Percentiles rank a stretch among this genome's conserved stretches.
Evolutionary conservation across 257 asterid genomes (phyloP).

Genomic region (Henckelia pumila): DNA sequence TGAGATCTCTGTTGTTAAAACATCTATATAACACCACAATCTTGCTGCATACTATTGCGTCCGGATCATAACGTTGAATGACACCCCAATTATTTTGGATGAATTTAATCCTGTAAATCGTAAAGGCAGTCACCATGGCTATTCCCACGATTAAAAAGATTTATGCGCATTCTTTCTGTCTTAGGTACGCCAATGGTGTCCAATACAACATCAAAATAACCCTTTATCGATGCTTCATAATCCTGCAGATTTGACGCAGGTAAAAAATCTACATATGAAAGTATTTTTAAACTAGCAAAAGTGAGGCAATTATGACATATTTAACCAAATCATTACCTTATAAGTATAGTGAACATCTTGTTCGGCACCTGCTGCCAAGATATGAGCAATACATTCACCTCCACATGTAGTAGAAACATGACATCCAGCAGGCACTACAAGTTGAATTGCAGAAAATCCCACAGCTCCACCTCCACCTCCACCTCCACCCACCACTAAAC

Average conservation of each 20-base stretch:
- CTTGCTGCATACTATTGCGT: no score
- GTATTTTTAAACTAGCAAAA: conserved; percentile 7
- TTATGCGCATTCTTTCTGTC: conserved; percentile 73
- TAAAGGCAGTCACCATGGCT: no score
- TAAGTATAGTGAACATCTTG: conserved; percentile 74
- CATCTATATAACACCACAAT: no score
- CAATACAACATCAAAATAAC: conserved; percentile 85
- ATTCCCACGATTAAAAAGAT: no score
- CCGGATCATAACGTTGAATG: no score
- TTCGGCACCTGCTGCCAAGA: conserved; percentile 82
- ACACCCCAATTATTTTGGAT: no score
- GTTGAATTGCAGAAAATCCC: conserved; percentile 95
- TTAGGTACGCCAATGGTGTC: conserved; percentile 90
- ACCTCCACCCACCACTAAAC: no score
- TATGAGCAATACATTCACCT: conserved; percentile 63
- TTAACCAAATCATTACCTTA: conserved; percentile 51
- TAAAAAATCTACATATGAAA: conserved; percentile 8
- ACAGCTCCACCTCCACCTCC: conserved; percentile 99
- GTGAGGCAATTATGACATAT: neutral
- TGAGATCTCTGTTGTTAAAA: no score
- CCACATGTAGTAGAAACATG: conserved; percentile 90
- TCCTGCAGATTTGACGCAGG: conserved; percentile 49
- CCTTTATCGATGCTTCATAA: conserved; percentile 62
- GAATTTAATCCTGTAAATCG: no score
- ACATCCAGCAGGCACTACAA: conserved; percentile 86